These are phyloP conservation scores for Annona squamosa DNA, from an alignment of 164 flowering plant genomes.

Conservation along the genomic window DNA sequence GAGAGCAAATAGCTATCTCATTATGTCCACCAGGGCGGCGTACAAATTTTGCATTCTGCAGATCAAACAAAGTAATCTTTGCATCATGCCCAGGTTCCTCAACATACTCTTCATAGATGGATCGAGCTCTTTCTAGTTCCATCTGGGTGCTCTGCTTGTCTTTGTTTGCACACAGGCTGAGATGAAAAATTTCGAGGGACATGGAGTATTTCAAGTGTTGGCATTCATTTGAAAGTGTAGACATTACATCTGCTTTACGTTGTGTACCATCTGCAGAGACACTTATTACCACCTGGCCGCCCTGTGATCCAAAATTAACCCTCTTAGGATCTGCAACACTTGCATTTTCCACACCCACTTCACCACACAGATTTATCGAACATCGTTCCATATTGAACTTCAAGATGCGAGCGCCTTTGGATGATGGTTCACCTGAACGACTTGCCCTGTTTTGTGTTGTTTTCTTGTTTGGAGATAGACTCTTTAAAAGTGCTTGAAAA, in stretches of 20 bases:
- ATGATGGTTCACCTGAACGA: constrained; percentile 48
- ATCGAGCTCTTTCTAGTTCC: constrained; percentile 88
- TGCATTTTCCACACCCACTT: constrained; percentile 64
- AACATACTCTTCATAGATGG: constrained; percentile 61
- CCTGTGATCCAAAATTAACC: constrained; percentile 96
- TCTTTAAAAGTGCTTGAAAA: constrained; percentile 60
- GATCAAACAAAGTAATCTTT: constrained; percentile 70
- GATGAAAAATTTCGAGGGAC: constrained; percentile 76
- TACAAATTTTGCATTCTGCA: constrained; percentile 94
- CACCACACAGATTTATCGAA: constrained; percentile 60
- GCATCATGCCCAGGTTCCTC: constrained; percentile 39
- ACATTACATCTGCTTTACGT: constrained; percentile 61
- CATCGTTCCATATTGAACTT: constrained; percentile 84
- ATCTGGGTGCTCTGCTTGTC: constrained; percentile 77
- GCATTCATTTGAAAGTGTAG: constrained; percentile 44
- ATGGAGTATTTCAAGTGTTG: constrained; percentile 52
- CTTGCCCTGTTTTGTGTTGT: constrained; percentile 31
- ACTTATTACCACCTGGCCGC: constrained; percentile 64
- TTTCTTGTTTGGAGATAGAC: constrained; percentile 39
- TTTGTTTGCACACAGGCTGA: constrained; percentile 67
- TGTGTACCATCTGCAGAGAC: constrained; percentile 79
- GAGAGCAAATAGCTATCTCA: constrained; percentile 79
- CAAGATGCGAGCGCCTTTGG: constrained; percentile 63
- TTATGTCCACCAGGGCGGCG: constrained; percentile 77
- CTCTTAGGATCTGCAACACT: constrained; percentile 80